Base-by-base conservation (phyloP, 495 filamentous ascomycete species). In the Trichoderma parareesei region DNA sequence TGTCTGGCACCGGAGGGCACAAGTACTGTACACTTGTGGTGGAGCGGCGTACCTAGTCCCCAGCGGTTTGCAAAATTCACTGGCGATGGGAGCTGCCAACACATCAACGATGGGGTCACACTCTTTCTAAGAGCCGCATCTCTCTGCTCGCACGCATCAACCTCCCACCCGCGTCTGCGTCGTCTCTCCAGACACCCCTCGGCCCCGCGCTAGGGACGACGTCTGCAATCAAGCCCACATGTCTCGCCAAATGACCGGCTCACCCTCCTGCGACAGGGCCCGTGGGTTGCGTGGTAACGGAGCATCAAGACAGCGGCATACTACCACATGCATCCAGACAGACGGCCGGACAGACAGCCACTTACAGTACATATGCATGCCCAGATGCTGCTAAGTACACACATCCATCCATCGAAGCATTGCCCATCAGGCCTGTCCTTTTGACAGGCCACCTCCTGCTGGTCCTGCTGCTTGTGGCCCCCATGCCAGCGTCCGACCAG, bases 1-100 rank as follows among this genome's bases (percentile, higher is more conserved):
- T 57, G 27, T 57, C 69, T 72, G 48, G 27, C 53, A 59, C 62
- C 72, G 68, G 77, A 79, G 78, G 78, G 27, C 27, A 27, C 27
- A 27, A 27, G 78, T 57, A 57, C 44, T 48, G 44, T 49, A 49
- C 46, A 49, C 4, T 75, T 71, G 79, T 78, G 76, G 82, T 84
- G 82, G 82, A 83, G 79, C 82, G 78, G 74, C 79, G 27, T 27
- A 27, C 27, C 80, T 81, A 81, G 80, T 81, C 81, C 78, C 82
- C 75, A 75, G 76, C 41, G 64, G 64, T 43, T 35, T 73, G 67
- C 77, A 85, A 78, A 82, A 85, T 84, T 79, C 81, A 90, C 88
- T 94, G 91, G 92, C 81, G 84, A 86, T 79, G 82, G 90, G 81
- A 80, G 76, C 87, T 88, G 92, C 92, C 92, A 97, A 81, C 92